Evolutionary conservation across 1,284 basidiomycete species (phyloP), one percentile per base, ranked within the genome.

Genomic region (Mycena sp.): DNA sequence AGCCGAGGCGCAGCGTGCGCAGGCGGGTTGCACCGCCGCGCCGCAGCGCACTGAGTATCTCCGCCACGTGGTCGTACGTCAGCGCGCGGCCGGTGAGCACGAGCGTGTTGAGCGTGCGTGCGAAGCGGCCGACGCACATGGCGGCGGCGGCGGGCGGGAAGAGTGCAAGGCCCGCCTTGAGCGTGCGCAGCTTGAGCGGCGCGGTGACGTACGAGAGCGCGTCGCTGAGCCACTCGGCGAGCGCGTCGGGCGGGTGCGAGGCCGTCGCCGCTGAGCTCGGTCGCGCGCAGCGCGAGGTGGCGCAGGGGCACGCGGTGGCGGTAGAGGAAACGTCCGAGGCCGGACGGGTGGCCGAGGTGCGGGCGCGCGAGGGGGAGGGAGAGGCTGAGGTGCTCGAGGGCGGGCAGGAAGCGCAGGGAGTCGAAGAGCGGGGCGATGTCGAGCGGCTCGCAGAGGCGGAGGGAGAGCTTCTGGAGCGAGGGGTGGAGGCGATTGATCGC

Each of bases 401-500:
- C 62, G 9, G 76, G 74, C 5, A 81, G 65, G 45, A 63, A 54
- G 10, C 67, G 57, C 52, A 80, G 71, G 21, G 75, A 69, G 32
- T 59, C 64, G 62, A 82, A 78, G 54, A 81, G 67, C 2, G 77
- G 77, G 1, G 77, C 72, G n/a, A 80, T 70, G 58, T 81, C 77
- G 25, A 79, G 72, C 2, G 80, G 76, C 53, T 79, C 77, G 74
- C 79, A 80, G 6, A 79, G 69, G 58, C 78, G 76, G 40, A 82
- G 76, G 32, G 74, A 70, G 50, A 82, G 72, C n/a, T 72, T 74
- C 38, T 75, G 74, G 41, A 82, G 72, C 7, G 76, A 75, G 12
- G 70, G 59, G 30, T 71, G 71, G 45, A 80, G 73, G n/a, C 74
- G 70, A 45, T 72, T 75, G 44, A 80, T 75, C 11, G 73, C 74